Evolutionary conservation across 257 asterid species (phyloP).

Genomic region (Datura wrightii): DNA sequence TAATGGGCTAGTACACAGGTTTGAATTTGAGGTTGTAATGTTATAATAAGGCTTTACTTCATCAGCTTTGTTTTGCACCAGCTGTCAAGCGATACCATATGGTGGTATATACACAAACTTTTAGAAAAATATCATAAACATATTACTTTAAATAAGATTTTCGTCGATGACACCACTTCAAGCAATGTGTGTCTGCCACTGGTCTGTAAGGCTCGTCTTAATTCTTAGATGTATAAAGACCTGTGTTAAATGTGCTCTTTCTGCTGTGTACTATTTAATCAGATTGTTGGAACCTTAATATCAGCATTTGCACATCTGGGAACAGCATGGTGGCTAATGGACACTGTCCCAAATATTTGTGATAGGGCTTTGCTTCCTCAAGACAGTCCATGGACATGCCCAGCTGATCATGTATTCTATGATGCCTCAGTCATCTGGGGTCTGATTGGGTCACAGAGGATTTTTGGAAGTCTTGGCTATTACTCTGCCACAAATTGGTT

Average conservation of each 20-base stretch:
- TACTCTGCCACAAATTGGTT: slow-evolving; percentile 79
- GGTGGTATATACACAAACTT: too few species aligned
- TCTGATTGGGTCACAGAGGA: slow-evolving; percentile 76
- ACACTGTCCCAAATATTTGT: slow-evolving; percentile 77
- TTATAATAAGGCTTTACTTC: too few species aligned
- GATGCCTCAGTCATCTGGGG: slow-evolving; percentile 94
- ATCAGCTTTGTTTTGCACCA: too few species aligned
- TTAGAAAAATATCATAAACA: too few species aligned
- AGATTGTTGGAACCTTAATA: slow-evolving; percentile 82
- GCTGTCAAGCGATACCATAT: too few species aligned
- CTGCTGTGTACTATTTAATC: not conserved
- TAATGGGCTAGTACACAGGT: too few species aligned
- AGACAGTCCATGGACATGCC: slow-evolving; percentile 94
- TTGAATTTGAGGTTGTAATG: too few species aligned
- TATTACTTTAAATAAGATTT: too few species aligned
- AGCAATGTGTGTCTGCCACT: too few species aligned
- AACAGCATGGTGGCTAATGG: slow-evolving; percentile 98
- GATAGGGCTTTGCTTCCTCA: slow-evolving; percentile 66
- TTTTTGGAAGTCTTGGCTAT: slow-evolving; percentile 76
- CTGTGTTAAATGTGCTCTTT: not conserved
- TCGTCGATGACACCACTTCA: too few species aligned
- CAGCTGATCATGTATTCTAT: slow-evolving; percentile 81
- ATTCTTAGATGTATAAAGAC: not conserved
- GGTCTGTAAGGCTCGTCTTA: not conserved
- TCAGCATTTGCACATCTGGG: slow-evolving; percentile 78